Base-by-base conservation (phyloP, 1,284 basidiomycete genomes). In the Somion occarium region DNA sequence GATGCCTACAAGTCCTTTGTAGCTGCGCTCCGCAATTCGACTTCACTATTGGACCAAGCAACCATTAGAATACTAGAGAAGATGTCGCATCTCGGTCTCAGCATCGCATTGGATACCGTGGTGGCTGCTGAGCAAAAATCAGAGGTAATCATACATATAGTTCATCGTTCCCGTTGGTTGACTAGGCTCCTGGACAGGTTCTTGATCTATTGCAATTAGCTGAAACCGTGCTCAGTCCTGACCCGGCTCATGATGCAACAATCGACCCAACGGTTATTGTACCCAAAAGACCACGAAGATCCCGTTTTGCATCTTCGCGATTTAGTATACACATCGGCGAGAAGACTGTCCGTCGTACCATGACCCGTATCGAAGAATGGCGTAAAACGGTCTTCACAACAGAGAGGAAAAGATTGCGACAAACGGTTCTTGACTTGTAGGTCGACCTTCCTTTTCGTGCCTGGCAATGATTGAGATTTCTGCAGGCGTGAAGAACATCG, bases 371-470 rank as follows among this genome's bases (percentile, higher is more conserved):
- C 58, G 72, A 76, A 18, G 83, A 88, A 48, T 91, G 88, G 88
- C 73, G 85, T 41, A 76, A 78, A 56, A 81, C 76, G 2, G 82
- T 90, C 22, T 72, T 80, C 46, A 64, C 66, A 2, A 82, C 85
- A 0, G 89, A 91, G 67, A 70, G 70, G 54, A 88, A 90, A 66
- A 73, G 85, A 1, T 62, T 88, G 51, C 73, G 86, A 41, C 89
- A 89, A 64, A 80, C 73, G 24, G 64, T 82, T 2, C 70, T 89
- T n/a, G 88, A 91, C 62, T 63, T 83, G 87, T 88, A 58, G 53
- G 82, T 65, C 3, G 9, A n/a, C 19, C 5, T 11, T 7, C 26
- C 7, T 26, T 44, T n/a, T 38, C 13, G 2, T 38, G 24, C 11
- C 15, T 37, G 18, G n/a, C 11, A 15, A 18, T n/a, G 15, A 37